These are phyloP conservation scores for Juncus effusus DNA, from an alignment of 176 grass and related monocot species.

Conservation along the genomic window DNA sequence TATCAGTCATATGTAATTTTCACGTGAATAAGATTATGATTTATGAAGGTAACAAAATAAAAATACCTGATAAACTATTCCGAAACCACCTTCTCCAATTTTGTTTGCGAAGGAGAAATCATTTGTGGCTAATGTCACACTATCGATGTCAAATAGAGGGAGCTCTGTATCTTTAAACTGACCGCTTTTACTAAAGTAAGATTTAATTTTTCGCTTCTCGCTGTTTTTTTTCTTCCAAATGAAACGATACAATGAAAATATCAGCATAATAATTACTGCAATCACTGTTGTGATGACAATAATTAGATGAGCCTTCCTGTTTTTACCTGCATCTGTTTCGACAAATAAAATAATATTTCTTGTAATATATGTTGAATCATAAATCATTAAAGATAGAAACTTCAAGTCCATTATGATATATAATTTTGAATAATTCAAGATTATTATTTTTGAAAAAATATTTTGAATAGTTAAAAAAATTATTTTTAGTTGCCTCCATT, in stretches of 20 bases:
- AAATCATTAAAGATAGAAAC: too few species aligned
- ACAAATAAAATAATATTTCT: too few species aligned
- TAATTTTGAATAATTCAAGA: too few species aligned
- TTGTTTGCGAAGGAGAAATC: conserved; percentile 28
- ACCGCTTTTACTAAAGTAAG: too few species aligned
- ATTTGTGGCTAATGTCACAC: conserved; percentile 32
- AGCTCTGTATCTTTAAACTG: conserved; percentile 20
- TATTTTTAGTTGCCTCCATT: too few species aligned
- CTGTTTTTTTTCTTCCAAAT: conserved; percentile 6
- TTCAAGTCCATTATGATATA: too few species aligned
- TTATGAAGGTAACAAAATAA: too few species aligned
- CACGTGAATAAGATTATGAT: too few species aligned
- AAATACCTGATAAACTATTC: conserved; percentile 55
- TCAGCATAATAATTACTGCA: neutral
- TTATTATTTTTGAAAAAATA: too few species aligned
- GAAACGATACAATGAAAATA: conserved; percentile 7
- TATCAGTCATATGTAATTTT: too few species aligned
- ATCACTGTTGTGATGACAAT: neutral
- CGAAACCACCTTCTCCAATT: conserved; percentile 50
- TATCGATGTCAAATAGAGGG: conserved; percentile 30
- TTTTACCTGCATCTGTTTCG: conserved; percentile 1
- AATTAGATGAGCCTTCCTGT: neutral
- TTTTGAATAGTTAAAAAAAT: too few species aligned
- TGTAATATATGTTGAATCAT: neutral
- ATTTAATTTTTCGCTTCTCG: neutral